Percentiles rank a stretch among this genome's conserved stretches.
Conservation (phyloP, 2,329 filamentous ascomycete genomes). For the Cladosporium phlei region DNA sequence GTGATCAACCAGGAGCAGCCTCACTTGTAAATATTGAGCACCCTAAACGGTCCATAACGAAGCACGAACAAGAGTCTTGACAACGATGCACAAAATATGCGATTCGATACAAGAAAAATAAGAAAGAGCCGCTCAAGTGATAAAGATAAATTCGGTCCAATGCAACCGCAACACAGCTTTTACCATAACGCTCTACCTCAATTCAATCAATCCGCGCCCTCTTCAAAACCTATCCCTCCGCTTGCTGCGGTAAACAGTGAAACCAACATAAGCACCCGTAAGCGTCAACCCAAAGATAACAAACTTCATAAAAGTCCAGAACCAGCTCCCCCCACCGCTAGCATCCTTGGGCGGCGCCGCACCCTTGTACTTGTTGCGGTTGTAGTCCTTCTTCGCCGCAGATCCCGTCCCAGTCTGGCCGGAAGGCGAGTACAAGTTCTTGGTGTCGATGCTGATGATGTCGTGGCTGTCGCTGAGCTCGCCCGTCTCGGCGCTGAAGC, state of each 20-base stretch:
- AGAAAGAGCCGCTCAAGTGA: not conserved
- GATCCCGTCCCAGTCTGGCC: conserved; percentile 26
- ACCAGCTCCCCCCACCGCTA: conserved; percentile 55
- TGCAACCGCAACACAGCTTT: too few species aligned
- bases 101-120: not conserved
- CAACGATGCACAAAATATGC: too few species aligned
- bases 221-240: conserved; percentile 42
- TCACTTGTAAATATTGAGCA: too few species aligned
- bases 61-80: too few species aligned
- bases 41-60: too few species aligned
- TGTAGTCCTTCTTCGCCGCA: conserved; percentile 36
- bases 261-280: conserved; percentile 78
- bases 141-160: not conserved
- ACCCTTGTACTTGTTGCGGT: conserved; percentile 41
- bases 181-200: too few species aligned
- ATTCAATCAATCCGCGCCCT: too few species aligned
- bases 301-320: conserved; percentile 75
- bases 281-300: conserved; percentile 66
- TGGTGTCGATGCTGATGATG: conserved; percentile 78
- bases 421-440: conserved; percentile 76
- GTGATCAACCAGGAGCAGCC: too few species aligned
- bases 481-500: conserved; percentile 79
- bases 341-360: conserved; percentile 42
- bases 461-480: conserved; percentile 98
- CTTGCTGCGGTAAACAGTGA: conserved; percentile 69